Percentiles rank a stretch among this genome's conserved stretches.
Evolutionary conservation across 345 rosid species (phyloP).

Genomic region (Laguncularia racemosa): DNA sequence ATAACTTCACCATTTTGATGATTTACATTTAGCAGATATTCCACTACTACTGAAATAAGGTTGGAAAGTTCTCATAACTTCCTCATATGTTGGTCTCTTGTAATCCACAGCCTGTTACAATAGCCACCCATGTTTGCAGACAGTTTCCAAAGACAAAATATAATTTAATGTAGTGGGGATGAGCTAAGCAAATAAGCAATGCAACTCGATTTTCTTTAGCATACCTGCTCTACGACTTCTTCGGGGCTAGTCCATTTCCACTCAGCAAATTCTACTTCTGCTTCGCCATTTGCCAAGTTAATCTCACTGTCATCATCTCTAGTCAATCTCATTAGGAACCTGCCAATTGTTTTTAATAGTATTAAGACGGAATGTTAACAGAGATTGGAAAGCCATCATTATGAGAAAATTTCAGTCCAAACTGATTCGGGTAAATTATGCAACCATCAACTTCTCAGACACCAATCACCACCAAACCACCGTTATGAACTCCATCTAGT

Average conservation of each 20-base stretch:
- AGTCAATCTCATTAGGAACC: constrained; percentile 83
- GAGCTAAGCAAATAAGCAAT: no score
- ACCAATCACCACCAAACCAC: no score
- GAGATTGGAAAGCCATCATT: background rate
- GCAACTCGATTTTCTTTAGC: background rate
- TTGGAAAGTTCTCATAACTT: constrained; percentile 74
- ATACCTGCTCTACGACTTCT: constrained; percentile 79
- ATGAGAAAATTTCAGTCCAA: background rate
- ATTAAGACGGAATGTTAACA: background rate
- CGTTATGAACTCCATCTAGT: no score
- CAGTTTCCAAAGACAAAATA: background rate
- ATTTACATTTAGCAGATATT: constrained; percentile 79
- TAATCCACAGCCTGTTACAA: constrained; percentile 81
- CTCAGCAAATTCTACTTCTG: constrained; percentile 84
- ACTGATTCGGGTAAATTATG: no score
- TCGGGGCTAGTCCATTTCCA: constrained; percentile 92
- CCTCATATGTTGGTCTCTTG: constrained; percentile 93
- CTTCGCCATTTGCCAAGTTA: constrained; percentile 67
- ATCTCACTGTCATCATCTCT: constrained; percentile 64
- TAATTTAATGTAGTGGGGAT: background rate
- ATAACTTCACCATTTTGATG: constrained; percentile 67
- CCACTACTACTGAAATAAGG: constrained; percentile 49
- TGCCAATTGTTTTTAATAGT: constrained; percentile 16
- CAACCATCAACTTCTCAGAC: no score
- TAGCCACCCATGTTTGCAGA: background rate